A percentile compares a stretch with the other conserved stretches of the same genome.
phyloP scores from a whole-genome alignment of 83 land plant species.

The Picea abies region DNA sequence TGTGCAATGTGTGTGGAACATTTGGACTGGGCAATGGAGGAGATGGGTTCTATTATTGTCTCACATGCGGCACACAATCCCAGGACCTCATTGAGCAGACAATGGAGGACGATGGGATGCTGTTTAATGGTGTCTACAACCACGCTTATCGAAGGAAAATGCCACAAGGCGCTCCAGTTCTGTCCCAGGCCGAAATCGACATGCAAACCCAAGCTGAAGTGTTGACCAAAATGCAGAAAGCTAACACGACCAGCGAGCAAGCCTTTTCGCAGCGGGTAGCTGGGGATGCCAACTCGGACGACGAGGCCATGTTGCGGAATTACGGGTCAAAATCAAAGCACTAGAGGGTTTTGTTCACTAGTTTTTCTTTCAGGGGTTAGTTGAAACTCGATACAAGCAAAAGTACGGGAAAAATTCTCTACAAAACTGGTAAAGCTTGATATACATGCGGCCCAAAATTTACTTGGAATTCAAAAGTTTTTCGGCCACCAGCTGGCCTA shows the following conservation, averaged over 20 bases:
- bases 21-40: slow-evolving; percentile 36
- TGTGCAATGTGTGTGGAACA: slow-evolving; percentile 48
- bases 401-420: too few species aligned
- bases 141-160: slow-evolving; percentile 16
- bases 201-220: slow-evolving; percentile 12
- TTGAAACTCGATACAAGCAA: too few species aligned
- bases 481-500: too few species aligned
- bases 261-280: not conserved
- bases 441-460: too few species aligned
- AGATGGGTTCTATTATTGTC: slow-evolving; percentile 89
- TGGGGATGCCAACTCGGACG: slow-evolving; percentile 8
- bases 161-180: slow-evolving; percentile 14
- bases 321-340: slow-evolving; percentile 6
- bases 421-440: too few species aligned
- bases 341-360: too few species aligned
- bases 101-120: slow-evolving; percentile 50
- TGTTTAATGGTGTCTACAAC: slow-evolving; percentile 18
- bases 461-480: too few species aligned
- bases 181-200: slow-evolving; percentile 7
- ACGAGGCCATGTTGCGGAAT: slow-evolving; percentile 10
- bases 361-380: too few species aligned
- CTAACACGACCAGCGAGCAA: not conserved
- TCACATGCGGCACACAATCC: slow-evolving; percentile 65
- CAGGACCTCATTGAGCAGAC: slow-evolving; percentile 67
- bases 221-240: slow-evolving; percentile 5